Evolutionary conservation across 805 yeast genomes (phyloP), one percentile per base, ranked within the genome.

Genomic region (Yarrowia divulgata): DNA sequence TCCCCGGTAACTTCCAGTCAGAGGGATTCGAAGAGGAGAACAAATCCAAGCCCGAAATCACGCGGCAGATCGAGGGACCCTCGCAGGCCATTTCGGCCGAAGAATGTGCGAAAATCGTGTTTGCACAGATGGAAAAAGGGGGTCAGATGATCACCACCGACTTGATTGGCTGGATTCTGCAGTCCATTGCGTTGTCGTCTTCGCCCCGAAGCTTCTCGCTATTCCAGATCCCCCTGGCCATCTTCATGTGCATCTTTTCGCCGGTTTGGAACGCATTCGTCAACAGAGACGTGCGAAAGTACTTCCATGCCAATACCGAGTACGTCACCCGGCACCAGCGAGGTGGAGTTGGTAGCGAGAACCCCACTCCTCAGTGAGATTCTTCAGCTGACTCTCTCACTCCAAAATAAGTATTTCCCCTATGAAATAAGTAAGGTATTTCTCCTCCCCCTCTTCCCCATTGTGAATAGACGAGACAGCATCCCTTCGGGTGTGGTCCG

Each of bases 11-110:
- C 76, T 93, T 94, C 78, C 85, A 83, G 60, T 88, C 96, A 72
- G 98, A 93, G 77, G 99, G 99, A 0, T 95, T 78, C 75, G 85
- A 80, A 3, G 87, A 87, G 70, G 99, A 95, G 77, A 89, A 93
- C 76, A 78, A 79, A 69, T 89, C 96, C 2, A 95, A 95, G 77
- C 98, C 99, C 0, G 85, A 82, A 10, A 91, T 95, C 69, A 93
- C 98, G 0, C 85, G 83, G 72, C 79, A 79, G 40, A 91, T 95
- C 42, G 99, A 95, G 78, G 99, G 98, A 1, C 83, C 96, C 0
- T 89, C 96, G 5, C 77, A 75, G 5, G 87, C 97, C 0, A 88
- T 91, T 9, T 74, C 87, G 0, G 88, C 90, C 9, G 88, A 85
- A 18, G 81, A 81, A 55, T 92, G 96, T 74, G 89, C 94, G 10